phyloP scores from a whole-genome alignment of 75 land plant genomes.

The Ceratopteris richardii region DNA sequence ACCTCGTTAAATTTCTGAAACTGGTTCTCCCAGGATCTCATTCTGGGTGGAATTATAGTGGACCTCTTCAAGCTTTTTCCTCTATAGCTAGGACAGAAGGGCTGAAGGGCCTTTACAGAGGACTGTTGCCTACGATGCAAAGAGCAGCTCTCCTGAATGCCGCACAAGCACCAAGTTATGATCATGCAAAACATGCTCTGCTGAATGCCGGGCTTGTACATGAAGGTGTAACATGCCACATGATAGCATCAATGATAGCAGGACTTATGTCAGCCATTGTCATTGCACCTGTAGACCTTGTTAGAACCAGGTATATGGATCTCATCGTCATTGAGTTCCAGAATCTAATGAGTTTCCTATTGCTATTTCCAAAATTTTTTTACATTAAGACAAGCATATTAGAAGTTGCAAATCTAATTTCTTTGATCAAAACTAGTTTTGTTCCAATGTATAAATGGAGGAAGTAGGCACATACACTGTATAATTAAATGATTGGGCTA shows the following conservation, averaged over 20 bases:
- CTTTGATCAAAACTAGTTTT: too few relatives aligned
- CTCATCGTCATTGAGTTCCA: too few relatives aligned
- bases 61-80: constrained; percentile 38
- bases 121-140: constrained; percentile 37
- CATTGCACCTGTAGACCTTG: constrained; percentile 41
- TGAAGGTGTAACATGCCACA: constrained; percentile 38
- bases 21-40: neutral
- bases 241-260: constrained; percentile 36
- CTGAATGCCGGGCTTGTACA: constrained; percentile 26
- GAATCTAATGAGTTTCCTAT: too few relatives aligned
- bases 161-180: constrained; percentile 36
- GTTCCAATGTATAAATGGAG: too few relatives aligned
- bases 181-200: constrained; percentile 35
- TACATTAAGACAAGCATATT: too few relatives aligned
- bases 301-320: constrained; percentile 29
- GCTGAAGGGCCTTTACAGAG: constrained; percentile 30
- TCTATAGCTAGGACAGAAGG: constrained; percentile 38
- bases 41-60: constrained; percentile 26
- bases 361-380: neutral
- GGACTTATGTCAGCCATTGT: constrained; percentile 38
- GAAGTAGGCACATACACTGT: too few relatives aligned
- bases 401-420: too few relatives aligned
- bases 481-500: too few relatives aligned
- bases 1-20: too few relatives aligned
- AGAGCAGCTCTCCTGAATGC: constrained; percentile 43